phyloP scores from a whole-genome alignment of 441 rosid species.

The Gossypium trilobum region DNA sequence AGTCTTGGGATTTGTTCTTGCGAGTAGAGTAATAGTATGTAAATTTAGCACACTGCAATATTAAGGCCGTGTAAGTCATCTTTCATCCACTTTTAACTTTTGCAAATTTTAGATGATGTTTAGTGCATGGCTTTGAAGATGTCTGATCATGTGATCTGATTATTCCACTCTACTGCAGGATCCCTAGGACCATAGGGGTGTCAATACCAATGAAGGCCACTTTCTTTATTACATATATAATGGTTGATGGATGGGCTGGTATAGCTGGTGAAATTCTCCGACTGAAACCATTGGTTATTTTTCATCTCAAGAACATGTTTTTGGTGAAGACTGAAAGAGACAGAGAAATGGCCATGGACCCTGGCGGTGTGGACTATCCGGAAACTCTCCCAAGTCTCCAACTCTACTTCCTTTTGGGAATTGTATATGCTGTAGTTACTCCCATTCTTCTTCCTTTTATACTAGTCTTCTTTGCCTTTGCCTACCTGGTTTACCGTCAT shows the following conservation, averaged over 20 bases:
- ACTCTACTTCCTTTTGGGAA: slow-evolving; percentile 84
- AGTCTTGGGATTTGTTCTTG: not conserved
- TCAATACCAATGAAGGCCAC: slow-evolving; percentile 97
- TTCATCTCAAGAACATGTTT: slow-evolving; percentile 82
- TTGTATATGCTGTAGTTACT: slow-evolving; percentile 81
- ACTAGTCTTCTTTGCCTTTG: slow-evolving; percentile 75
- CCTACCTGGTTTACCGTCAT: slow-evolving; percentile 87
- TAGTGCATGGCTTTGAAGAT: not conserved
- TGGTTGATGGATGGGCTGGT: slow-evolving; percentile 99
- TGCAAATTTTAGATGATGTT: not conserved
- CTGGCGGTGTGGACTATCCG: slow-evolving; percentile 69
- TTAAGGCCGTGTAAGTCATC: not conserved
- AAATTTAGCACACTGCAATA: not conserved
- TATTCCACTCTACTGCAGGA: slow-evolving; percentile 36
- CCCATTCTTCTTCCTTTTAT: slow-evolving; percentile 95
- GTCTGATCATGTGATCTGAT: not conserved
- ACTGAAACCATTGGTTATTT: slow-evolving; percentile 65
- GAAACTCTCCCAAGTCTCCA: slow-evolving; percentile 86
- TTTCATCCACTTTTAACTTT: not conserved
- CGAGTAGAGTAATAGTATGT: not conserved
- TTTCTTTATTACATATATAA: slow-evolving; percentile 79
- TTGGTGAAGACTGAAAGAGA: slow-evolving; percentile 82
- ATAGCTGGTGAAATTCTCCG: slow-evolving; percentile 86
- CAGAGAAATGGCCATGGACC: slow-evolving; percentile 74
- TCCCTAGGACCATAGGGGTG: slow-evolving; percentile 88